Evolutionary conservation across 257 asterid genomes (phyloP).

Genomic region (Ocimum tenuiflorum): DNA sequence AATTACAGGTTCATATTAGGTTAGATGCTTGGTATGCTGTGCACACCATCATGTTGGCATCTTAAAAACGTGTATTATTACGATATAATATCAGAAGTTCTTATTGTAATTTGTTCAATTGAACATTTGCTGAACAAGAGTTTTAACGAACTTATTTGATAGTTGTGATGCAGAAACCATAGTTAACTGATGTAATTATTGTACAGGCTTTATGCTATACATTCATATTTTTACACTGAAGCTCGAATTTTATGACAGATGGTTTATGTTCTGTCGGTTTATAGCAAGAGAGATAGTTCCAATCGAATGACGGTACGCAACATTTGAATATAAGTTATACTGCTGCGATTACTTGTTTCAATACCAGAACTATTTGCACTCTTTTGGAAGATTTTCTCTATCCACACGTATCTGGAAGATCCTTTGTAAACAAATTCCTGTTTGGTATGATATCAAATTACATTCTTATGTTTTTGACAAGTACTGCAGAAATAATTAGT

Average conservation of each 20-base stretch:
- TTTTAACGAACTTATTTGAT: background rate
- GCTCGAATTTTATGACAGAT: conserved; percentile 47
- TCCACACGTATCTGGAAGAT: background rate
- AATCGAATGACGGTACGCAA: conserved; percentile 55
- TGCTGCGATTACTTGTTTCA: conserved; percentile 10
- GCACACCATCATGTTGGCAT: background rate
- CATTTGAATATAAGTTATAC: conserved; percentile 14
- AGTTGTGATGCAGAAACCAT: background rate
- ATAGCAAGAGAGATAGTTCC: conserved; percentile 73
- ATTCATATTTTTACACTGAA: conserved; percentile 11
- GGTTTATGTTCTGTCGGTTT: conserved; percentile 81
- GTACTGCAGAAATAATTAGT: background rate
- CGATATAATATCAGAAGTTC: background rate
- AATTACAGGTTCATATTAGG: background rate
- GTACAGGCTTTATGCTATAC: conserved; percentile 12
- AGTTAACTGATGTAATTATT: background rate
- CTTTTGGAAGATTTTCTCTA: background rate
- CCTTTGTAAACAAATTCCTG: conserved; percentile 4
- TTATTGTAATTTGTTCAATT: background rate
- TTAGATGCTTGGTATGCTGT: background rate
- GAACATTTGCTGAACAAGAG: background rate
- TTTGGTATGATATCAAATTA: background rate
- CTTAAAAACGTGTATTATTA: background rate
- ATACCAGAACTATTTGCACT: background rate
- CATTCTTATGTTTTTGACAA: background rate